A percentile compares a stretch with the other conserved stretches of the same genome.
Conservation (phyloP, 2,329 filamentous ascomycete species). For the Orbilia ellipsospora region DNA sequence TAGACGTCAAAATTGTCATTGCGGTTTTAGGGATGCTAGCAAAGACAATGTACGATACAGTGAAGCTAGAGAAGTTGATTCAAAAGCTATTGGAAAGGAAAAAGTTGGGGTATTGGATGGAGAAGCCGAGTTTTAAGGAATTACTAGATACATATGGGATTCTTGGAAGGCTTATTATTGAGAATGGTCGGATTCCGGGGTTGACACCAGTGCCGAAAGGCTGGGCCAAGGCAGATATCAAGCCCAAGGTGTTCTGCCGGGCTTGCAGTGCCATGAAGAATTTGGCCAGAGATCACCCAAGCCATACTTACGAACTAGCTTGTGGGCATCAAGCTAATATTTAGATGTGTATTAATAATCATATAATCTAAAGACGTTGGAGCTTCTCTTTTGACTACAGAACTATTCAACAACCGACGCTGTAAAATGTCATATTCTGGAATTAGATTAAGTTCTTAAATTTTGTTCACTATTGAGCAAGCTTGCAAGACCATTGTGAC, state of each 20-base stretch:
- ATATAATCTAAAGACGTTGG: too few species aligned
- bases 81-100: slow-evolving; percentile 28
- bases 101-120: slow-evolving; percentile 25
- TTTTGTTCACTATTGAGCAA: too few species aligned
- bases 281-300: background rate
- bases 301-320: background rate
- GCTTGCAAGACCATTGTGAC: too few species aligned
- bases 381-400: too few species aligned
- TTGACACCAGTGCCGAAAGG: slow-evolving; percentile 15
- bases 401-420: too few species aligned
- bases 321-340: slow-evolving; percentile 21
- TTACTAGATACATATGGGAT: slow-evolving; percentile 24
- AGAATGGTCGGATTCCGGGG: slow-evolving; percentile 20
- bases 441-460: too few species aligned
- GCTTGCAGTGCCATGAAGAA: slow-evolving; percentile 18
- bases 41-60: slow-evolving; percentile 8
- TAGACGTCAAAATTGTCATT: slow-evolving; percentile 21
- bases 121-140: slow-evolving; percentile 17
- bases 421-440: too few species aligned
- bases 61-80: slow-evolving; percentile 18
- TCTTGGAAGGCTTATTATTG: slow-evolving; percentile 30
- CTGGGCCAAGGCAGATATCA: slow-evolving; percentile 16
- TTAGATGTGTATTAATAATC: background rate
- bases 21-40: slow-evolving; percentile 27
- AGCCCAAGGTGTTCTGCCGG: slow-evolving; percentile 20